phyloP scores from a whole-genome alignment of 305 asterid species.

The Fraxinus baroniana region DNA sequence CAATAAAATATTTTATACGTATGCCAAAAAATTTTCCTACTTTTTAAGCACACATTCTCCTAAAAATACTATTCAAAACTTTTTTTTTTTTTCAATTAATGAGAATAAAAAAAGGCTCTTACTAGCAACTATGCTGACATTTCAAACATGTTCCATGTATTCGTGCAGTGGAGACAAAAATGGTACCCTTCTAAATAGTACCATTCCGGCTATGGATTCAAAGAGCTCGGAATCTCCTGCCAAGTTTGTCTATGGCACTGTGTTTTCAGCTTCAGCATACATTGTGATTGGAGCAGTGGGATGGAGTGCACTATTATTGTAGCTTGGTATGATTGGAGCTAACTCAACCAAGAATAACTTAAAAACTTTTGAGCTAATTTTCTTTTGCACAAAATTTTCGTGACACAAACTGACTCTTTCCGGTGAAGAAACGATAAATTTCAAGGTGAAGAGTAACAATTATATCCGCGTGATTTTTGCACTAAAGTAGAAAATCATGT shows the following conservation, averaged over 20 bases:
- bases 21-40: too few relatives aligned
- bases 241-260: conserved; percentile 17
- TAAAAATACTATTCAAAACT: too few relatives aligned
- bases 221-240: conserved; percentile 40
- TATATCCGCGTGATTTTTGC: neutral
- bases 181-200: conserved; percentile 50
- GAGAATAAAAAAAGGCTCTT: too few relatives aligned
- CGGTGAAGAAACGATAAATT: neutral
- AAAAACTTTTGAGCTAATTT: conserved; percentile 19
- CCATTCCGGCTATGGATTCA: conserved; percentile 62
- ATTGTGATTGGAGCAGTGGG: conserved; percentile 31
- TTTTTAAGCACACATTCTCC: too few relatives aligned
- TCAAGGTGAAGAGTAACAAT: neutral
- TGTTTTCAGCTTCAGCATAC: conserved; percentile 12
- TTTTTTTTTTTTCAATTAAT: too few relatives aligned
- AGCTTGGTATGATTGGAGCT: conserved; percentile 2
- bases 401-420: neutral
- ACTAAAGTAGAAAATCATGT: conserved; percentile 8
- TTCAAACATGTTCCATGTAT: conserved; percentile 5
- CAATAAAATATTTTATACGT: too few relatives aligned
- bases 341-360: neutral
- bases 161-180: conserved; percentile 47
- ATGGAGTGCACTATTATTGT: conserved; percentile 36
- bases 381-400: neutral
- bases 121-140: neutral